A percentile compares a stretch with the other conserved stretches of the same genome.
Evolutionary conservation across 192 early-diverging fungal species (phyloP).

Genomic region (Backusella tuberculispora): DNA sequence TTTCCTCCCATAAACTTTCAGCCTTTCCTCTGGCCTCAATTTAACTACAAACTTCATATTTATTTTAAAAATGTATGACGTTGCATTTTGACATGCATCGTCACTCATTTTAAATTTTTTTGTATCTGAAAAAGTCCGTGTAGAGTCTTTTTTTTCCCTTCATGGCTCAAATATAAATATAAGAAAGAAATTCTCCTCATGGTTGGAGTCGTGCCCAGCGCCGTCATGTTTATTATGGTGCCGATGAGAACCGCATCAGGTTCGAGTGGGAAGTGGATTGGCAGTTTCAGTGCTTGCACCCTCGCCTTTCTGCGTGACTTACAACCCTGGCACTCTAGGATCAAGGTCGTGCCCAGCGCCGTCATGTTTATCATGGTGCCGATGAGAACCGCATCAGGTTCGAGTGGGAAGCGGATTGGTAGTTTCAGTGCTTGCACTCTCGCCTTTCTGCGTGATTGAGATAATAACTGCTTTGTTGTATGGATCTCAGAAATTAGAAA

Average conservation of each 20-base stretch:
- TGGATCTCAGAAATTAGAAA: slow-evolving; percentile 9
- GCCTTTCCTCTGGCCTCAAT: too few relatives aligned
- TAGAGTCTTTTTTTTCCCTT: too few relatives aligned
- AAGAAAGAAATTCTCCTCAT: neutral
- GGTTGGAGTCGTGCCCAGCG: slow-evolving; percentile 7
- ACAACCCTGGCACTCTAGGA: too few relatives aligned
- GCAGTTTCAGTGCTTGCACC: slow-evolving; percentile 2
- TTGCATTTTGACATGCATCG: too few relatives aligned
- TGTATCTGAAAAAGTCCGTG: too few relatives aligned
- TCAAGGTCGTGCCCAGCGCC: too few relatives aligned
- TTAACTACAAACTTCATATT: too few relatives aligned
- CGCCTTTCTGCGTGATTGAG: slow-evolving; percentile 8
- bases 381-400: slow-evolving; percentile 8
- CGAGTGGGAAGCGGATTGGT: neutral
- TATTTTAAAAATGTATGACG: too few relatives aligned
- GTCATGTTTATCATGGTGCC: slow-evolving; percentile 5
- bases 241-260: slow-evolving; percentile 8
- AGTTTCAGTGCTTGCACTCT: slow-evolving; percentile 5
- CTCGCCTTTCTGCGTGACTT: slow-evolving; percentile 11
- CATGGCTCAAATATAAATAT: neutral
- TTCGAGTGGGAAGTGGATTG: slow-evolving; percentile 7
- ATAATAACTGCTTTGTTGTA: slow-evolving; percentile 9
- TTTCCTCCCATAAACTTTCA: too few relatives aligned
- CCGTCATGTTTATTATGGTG: slow-evolving; percentile 1
- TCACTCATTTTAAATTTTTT: too few relatives aligned